Evolutionary conservation across 805 yeast genomes (phyloP), one percentile per base, ranked within the genome.

Genomic region (Cyberlindnera lachancei): DNA sequence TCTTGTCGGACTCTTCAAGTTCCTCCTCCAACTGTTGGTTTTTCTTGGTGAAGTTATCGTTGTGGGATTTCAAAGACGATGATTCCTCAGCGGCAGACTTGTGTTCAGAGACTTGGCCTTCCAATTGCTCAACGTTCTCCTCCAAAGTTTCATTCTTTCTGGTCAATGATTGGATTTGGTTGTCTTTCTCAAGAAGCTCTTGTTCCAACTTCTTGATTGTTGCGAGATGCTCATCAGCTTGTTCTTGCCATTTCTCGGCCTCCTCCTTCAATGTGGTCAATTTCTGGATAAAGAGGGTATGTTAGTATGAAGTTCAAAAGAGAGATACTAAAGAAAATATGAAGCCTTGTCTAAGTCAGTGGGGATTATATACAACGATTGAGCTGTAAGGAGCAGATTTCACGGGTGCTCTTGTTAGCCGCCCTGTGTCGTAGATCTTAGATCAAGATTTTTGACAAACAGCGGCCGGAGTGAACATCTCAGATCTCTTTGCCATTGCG

Each of bases 181-280:
- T 90, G 61, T 92, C 98, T 68, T 88, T 88, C 48, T 85, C 90
- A 47, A 84, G 68, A 56, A 74, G 73, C 55, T 86, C 95, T 66
- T 90, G 96, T 63, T 90, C 97, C 61, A 90, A 71, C 56, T 71
- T 80, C 72, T 88, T 92, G 66, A 83, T 76, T 59, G 78, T 79
- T 43, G 70, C 76, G 40, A 77, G 64, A 52, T 83, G 73, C 52
- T 84, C 95, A 55, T 92, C 98, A 40, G 92, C 79, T 70, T 87
- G 85, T 61, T 86, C 96, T 69, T 90, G 96, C 86, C 98, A 94
- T 52, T 80, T 70, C 68, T 92, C 98, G 47, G 95, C 90, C 59
- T 92, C 97, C 53, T 84, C 70, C 66, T 90, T 88, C 62, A 92
- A 77, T 64, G 78, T 78, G 71, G 68, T 79, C 67, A 87, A 69